These are phyloP conservation scores for Arabis hirsuta DNA, from an alignment of 345 rosid species.

Conservation along the genomic window DNA sequence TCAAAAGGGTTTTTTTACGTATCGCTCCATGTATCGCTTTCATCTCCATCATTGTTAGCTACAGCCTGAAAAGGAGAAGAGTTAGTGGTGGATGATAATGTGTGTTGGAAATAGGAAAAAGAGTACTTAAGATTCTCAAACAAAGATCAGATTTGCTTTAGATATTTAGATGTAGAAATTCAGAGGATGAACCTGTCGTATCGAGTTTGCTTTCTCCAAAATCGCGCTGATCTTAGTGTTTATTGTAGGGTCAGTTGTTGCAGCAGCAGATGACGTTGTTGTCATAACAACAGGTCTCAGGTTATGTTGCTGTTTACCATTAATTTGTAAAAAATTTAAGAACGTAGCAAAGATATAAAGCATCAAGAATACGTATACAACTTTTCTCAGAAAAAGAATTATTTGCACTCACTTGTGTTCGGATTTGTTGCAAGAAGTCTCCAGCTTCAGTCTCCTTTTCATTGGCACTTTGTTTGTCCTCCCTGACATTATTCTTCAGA, in stretches of 20 bases:
- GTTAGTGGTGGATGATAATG: not conserved
- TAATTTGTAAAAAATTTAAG: constrained; percentile 1
- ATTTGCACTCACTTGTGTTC: constrained; percentile 72
- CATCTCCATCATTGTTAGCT: constrained; percentile 77
- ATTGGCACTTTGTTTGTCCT: constrained; percentile 46
- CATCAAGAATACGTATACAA: constrained; percentile 30
- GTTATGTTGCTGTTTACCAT: constrained; percentile 63
- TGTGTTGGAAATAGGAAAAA: constrained; percentile 14
- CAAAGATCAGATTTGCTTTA: constrained; percentile 2
- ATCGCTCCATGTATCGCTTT: constrained; percentile 83
- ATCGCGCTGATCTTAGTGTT: constrained; percentile 76
- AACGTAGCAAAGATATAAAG: constrained; percentile 11
- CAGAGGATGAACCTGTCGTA: constrained; percentile 70
- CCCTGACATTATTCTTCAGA: constrained; percentile 53
- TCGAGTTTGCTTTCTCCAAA: constrained; percentile 92
- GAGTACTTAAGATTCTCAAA: constrained; percentile 17
- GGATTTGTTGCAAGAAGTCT: constrained; percentile 83
- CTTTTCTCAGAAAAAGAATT: constrained; percentile 5
- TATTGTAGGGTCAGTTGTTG: constrained; percentile 49
- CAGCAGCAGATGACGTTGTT: constrained; percentile 51
- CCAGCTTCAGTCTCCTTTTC: constrained; percentile 64
- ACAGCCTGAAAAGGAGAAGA: constrained; percentile 64
- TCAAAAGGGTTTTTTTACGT: constrained; percentile 18
- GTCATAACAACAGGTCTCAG: constrained; percentile 62
- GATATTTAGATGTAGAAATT: not conserved